Conservation (phyloP, 495 filamentous ascomycete species). For the Pyrenula aspistea region DNA sequence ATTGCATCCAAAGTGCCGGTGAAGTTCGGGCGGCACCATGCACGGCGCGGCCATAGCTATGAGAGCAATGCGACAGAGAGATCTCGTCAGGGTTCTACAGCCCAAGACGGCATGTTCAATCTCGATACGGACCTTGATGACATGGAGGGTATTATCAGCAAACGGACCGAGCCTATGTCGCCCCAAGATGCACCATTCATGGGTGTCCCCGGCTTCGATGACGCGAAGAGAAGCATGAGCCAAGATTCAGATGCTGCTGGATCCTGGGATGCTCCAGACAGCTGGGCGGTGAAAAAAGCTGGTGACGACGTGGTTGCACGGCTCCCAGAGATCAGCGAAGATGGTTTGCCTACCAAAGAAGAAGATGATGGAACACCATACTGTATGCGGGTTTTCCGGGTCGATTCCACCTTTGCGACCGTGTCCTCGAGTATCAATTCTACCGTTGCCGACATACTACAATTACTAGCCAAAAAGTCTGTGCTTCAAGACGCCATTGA, state of each 20-base stretch:
- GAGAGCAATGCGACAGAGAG: conserved; percentile 23
- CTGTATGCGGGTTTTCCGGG: conserved; percentile 91
- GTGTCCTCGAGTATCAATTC: conserved; percentile 70
- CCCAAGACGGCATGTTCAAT: conserved; percentile 37
- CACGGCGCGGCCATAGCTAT: conserved; percentile 46
- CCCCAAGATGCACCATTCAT: conserved; percentile 31
- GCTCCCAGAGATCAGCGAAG: conserved; percentile 48
- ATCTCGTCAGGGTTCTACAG: conserved; percentile 23
- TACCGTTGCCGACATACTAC: conserved; percentile 72
- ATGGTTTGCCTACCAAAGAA: conserved; percentile 39
- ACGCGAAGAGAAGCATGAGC: conserved; percentile 18
- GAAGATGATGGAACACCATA: conserved; percentile 60
- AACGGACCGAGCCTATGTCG: conserved; percentile 21
- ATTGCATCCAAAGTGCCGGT: conserved; percentile 6
- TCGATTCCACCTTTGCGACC: conserved; percentile 87
- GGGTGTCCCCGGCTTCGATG: conserved; percentile 35
- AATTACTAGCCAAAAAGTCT: conserved; percentile 78
- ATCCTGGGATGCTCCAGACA: conserved; percentile 82
- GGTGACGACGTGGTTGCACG: conserved; percentile 50
- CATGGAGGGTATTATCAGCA: conserved; percentile 73
- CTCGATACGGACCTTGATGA: conserved; percentile 76
- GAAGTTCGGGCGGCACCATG: conserved; percentile 8
- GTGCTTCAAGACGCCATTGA: conserved; percentile 78
- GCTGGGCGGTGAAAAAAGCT: conserved; percentile 72
- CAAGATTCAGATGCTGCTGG: conserved; percentile 17